phyloP scores from a whole-genome alignment of 352 stramenopile species.

The Pythium monospermum region DNA sequence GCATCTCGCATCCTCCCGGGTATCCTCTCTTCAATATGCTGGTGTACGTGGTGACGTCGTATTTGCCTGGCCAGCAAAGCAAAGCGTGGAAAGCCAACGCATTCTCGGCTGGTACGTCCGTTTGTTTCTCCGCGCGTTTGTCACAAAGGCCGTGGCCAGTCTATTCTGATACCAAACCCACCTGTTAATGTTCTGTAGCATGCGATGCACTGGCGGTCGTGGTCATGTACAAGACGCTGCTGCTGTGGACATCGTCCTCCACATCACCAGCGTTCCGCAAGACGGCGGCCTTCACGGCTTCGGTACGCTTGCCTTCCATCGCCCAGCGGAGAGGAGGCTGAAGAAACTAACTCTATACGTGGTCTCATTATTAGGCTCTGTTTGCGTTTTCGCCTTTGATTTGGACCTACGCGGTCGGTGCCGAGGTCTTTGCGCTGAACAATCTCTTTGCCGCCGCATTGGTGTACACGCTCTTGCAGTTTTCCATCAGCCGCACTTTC shows the following conservation, averaged over 20 bases:
- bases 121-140: not conserved
- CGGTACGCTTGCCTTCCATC: conserved; percentile 32
- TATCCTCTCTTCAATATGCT: conserved; percentile 94
- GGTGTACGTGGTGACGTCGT: conserved; percentile 57
- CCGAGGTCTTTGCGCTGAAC: conserved; percentile 97
- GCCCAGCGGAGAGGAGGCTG: too few relatives aligned
- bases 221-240: conserved; percentile 52
- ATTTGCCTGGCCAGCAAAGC: conserved; percentile 28
- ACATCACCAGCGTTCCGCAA: conserved; percentile 9
- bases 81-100: conserved; percentile 87
- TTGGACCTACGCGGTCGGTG: conserved; percentile 92
- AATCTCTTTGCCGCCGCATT: conserved; percentile 89
- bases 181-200: conserved; percentile 18
- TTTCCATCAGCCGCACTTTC: conserved; percentile 22
- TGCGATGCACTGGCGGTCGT: conserved; percentile 49
- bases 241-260: conserved; percentile 34
- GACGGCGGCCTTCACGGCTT: conserved; percentile 40
- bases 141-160: too few relatives aligned
- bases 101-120: conserved; percentile 62
- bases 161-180: too few relatives aligned
- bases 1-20: conserved; percentile 91
- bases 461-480: conserved; percentile 56
- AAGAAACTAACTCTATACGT: too few relatives aligned
- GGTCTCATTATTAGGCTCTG: too few relatives aligned
- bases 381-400: conserved; percentile 92